A percentile compares a stretch with the other conserved stretches of the same genome.
phyloP scores from a whole-genome alignment of 345 rosid genomes.

The Lepidium africanum region DNA sequence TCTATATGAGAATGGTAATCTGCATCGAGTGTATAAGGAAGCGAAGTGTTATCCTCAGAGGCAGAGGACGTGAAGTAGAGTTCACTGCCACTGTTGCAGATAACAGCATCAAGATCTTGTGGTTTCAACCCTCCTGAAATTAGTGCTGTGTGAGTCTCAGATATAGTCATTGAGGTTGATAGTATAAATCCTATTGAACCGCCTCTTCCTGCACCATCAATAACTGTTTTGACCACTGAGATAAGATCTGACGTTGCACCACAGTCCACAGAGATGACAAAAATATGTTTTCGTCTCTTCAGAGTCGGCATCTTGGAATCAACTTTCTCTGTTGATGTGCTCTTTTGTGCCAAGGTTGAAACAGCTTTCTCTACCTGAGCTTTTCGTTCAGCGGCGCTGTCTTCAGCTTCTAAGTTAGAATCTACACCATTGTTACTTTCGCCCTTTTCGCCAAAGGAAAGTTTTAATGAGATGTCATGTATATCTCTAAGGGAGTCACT shows the following conservation, averaged over 20 bases:
- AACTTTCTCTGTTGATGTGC: conserved; percentile 28
- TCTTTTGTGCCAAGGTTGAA: conserved; percentile 29
- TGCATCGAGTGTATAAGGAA: conserved; percentile 50
- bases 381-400: conserved; percentile 31
- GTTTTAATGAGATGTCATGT: conserved; percentile 59
- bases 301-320: conserved; percentile 39
- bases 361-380: conserved; percentile 40
- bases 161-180: conserved; percentile 57
- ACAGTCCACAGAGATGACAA: conserved; percentile 57
- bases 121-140: conserved; percentile 49
- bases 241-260: conserved; percentile 30
- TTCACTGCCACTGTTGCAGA: conserved; percentile 79
- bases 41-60: conserved; percentile 34
- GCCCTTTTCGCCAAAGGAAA: conserved; percentile 56
- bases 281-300: conserved; percentile 45
- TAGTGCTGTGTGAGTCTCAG: conserved; percentile 48
- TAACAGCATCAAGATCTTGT: conserved; percentile 60
- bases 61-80: conserved; percentile 53
- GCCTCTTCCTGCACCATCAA: conserved; percentile 36
- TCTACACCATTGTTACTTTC: conserved; percentile 27
- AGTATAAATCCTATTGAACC: conserved; percentile 50
- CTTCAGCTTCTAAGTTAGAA: conserved; percentile 40
- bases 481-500: conserved; percentile 61
- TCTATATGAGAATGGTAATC: conserved; percentile 76
- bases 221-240: conserved; percentile 30